phyloP scores from a whole-genome alignment of 257 asterid species.

The Solanum virginianum region DNA sequence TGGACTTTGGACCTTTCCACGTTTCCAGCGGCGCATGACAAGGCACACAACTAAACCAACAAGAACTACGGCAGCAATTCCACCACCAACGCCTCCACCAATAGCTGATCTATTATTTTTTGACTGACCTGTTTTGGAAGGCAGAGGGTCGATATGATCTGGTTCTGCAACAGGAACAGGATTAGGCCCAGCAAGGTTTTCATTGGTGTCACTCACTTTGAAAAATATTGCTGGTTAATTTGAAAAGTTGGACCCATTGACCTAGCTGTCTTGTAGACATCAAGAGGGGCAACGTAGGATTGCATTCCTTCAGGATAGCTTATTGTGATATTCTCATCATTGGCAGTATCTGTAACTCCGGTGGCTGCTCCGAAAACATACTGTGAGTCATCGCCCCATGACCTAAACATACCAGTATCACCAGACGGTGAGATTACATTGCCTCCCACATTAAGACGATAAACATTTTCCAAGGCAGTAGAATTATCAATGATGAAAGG shows the following conservation, averaged over 20 bases:
- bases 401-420: constrained; percentile 44
- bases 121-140: constrained; percentile 15
- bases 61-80: constrained; percentile 46
- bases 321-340: constrained; percentile 23
- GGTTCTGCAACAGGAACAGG: constrained; percentile 51
- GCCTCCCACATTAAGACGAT: constrained; percentile 84
- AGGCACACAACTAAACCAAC: constrained; percentile 42
- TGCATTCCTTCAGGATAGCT: constrained; percentile 15
- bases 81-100: constrained; percentile 84
- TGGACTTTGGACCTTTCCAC: constrained; percentile 42
- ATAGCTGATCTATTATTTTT: constrained; percentile 33
- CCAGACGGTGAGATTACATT: constrained; percentile 63
- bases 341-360: constrained; percentile 22
- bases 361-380: constrained; percentile 24
- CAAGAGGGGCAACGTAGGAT: constrained; percentile 31
- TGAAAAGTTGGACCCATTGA: constrained; percentile 33
- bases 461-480: constrained; percentile 67
- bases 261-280: constrained; percentile 34
- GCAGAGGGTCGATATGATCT: constrained; percentile 4
- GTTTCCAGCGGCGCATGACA: constrained; percentile 21
- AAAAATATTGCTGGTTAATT: constrained; percentile 33
- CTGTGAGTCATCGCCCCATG: constrained; percentile 31
- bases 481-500: constrained; percentile 29
- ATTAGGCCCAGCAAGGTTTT: constrained; percentile 80
- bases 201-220: constrained; percentile 39